Percentiles rank a stretch among this genome's conserved stretches.
Conservation (phyloP, 2,329 filamentous ascomycete species). For the Sclerotiophoma versabilis region DNA sequence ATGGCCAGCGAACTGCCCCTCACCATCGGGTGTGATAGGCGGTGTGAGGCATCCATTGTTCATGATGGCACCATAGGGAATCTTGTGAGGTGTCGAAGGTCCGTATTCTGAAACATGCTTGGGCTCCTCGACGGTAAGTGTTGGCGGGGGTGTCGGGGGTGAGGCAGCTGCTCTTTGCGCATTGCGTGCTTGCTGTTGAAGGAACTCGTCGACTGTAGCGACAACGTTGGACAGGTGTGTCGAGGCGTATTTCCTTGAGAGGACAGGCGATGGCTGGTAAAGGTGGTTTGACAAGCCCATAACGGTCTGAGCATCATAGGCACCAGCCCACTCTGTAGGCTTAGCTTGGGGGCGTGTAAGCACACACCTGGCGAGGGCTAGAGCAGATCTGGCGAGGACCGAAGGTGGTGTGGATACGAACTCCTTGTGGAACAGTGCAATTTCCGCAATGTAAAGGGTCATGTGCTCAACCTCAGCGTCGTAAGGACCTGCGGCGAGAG, state of each 20-base stretch:
- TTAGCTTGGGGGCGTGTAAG: conserved; percentile 79
- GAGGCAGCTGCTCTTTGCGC: conserved; percentile 49
- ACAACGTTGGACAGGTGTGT: conserved; percentile 71
- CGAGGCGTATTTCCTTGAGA: conserved; percentile 73
- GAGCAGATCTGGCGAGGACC: conserved; percentile 84
- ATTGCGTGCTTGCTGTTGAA: conserved; percentile 65
- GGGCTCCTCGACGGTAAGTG: conserved; percentile 57
- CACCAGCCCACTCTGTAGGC: conserved; percentile 77
- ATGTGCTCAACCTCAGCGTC: conserved; percentile 93
- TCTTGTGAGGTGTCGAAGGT: conserved; percentile 82
- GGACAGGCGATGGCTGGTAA: conserved; percentile 70
- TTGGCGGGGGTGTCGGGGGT: conserved; percentile 66
- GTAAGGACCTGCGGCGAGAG: conserved; percentile 75
- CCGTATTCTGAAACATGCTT: conserved; percentile 60
- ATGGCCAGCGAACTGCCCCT: conserved; percentile 43
- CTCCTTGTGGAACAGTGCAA: conserved; percentile 94
- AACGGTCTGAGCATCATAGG: conserved; percentile 72
- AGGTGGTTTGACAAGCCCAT: conserved; percentile 70
- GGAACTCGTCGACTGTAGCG: conserved; percentile 69
- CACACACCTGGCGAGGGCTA: conserved; percentile 86
- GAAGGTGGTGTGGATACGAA: conserved; percentile 94
- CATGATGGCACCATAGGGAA: conserved; percentile 67
- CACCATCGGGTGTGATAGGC: conserved; percentile 79
- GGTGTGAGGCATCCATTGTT: conserved; percentile 82
- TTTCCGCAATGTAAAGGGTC: conserved; percentile 92